Evolutionary conservation across 169 alveolate species (phyloP).

Genomic region (Ichthyophthirius multifiliis): DNA sequence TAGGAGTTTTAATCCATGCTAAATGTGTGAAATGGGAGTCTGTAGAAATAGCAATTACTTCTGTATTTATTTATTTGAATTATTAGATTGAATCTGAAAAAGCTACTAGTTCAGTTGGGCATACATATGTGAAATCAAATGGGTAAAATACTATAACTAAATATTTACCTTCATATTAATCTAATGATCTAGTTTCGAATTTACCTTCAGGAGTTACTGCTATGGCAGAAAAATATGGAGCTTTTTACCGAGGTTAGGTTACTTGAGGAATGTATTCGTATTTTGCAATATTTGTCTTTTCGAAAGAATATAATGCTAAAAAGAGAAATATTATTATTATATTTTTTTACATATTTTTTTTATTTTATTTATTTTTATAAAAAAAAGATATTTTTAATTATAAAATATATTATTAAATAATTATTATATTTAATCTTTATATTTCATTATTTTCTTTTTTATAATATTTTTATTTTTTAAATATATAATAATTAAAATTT

Average conservation of each 20-base stretch:
- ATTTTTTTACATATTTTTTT: too few relatives aligned
- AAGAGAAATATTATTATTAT: too few relatives aligned
- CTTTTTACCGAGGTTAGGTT: conserved; percentile 54
- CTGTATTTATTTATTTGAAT: conserved; percentile 67
- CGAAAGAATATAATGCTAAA: too few relatives aligned
- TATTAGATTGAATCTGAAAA: conserved; percentile 68
- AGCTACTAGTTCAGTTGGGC: conserved; percentile 82
- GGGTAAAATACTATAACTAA: conserved; percentile 77
- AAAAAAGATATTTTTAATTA: too few relatives aligned
- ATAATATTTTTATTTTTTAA: too few relatives aligned
- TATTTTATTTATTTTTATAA: too few relatives aligned
- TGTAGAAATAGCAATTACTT: conserved; percentile 71
- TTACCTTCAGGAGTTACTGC: conserved; percentile 50
- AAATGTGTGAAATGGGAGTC: conserved; percentile 79
- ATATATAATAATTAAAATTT: too few relatives aligned
- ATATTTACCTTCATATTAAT: conserved; percentile 66
- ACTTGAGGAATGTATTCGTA: background rate
- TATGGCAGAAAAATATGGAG: conserved; percentile 69
- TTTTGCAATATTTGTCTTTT: background rate
- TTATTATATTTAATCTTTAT: too few relatives aligned
- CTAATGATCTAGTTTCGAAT: conserved; percentile 53
- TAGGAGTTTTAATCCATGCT: conserved; percentile 77
- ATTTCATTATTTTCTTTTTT: too few relatives aligned
- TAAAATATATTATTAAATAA: too few relatives aligned
- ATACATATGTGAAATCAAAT: conserved; percentile 81